A percentile compares a stretch with the other conserved stretches of the same genome.
These are phyloP conservation scores for Schizopora paradoxa DNA, from an alignment of 1,284 basidiomycete species.

Conservation along the genomic window DNA sequence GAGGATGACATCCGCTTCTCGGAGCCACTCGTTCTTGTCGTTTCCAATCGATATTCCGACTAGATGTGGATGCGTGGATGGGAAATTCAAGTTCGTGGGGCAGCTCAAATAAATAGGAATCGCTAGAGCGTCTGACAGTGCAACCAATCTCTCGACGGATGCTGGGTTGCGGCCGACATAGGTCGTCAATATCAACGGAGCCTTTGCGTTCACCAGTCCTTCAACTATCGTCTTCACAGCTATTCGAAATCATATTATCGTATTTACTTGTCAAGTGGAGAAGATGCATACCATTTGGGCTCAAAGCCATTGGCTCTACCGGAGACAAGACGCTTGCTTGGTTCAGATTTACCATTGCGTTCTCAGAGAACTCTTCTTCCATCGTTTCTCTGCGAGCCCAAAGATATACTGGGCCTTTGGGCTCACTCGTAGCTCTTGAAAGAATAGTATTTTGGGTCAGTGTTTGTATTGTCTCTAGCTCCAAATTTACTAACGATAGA, in stretches of 20 bases:
- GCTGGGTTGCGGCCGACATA: slow-evolving; percentile 52
- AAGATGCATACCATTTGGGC: slow-evolving; percentile 36
- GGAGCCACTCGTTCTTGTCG: slow-evolving; percentile 41
- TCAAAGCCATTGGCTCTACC: slow-evolving; percentile 45
- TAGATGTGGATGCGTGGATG: slow-evolving; percentile 52
- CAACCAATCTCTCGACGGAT: slow-evolving; percentile 42
- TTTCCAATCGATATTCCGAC: slow-evolving; percentile 44
- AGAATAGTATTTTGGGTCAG: background rate
- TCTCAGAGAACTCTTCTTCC: slow-evolving; percentile 53
- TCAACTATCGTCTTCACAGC: slow-evolving; percentile 40
- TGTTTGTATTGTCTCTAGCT: background rate
- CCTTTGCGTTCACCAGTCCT: slow-evolving; percentile 44
- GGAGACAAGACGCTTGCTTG: slow-evolving; percentile 43
- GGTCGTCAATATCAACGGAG: slow-evolving; percentile 61
- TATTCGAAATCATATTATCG: slow-evolving; percentile 22
- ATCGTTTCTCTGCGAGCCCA: slow-evolving; percentile 67
- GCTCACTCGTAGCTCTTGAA: slow-evolving; percentile 54
- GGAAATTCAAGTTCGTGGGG: slow-evolving; percentile 47
- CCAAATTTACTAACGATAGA: slow-evolving; percentile 44
- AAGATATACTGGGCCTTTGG: slow-evolving; percentile 66
- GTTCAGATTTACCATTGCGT: slow-evolving; percentile 28
- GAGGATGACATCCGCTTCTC: slow-evolving; percentile 55
- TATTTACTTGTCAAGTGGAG: background rate
- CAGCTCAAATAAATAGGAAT: slow-evolving; percentile 53
- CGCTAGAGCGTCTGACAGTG: slow-evolving; percentile 45